Base-by-base conservation (phyloP, 257 asterid genomes). In the Scutellaria baicalensis region DNA sequence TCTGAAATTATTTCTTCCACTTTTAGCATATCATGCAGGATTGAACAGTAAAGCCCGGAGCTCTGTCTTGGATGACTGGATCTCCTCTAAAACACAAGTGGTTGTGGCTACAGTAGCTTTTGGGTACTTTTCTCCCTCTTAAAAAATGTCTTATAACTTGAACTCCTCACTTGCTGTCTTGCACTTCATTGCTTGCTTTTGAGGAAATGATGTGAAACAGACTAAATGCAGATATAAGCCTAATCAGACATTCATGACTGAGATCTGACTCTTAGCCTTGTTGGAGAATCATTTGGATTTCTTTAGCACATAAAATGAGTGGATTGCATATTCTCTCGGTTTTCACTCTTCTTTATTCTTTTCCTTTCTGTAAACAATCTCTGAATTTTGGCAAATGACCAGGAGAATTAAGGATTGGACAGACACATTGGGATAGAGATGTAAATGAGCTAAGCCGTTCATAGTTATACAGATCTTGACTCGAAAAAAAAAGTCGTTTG, bases 41-140 rank as follows among this genome's bases (percentile, higher is more conserved):
- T 77, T 93, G 88, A 84, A 83, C 82, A 85, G 81, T 81, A 89
- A 84, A 79, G 54, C 81, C 79, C 87, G 98, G 78, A 90, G 88
- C 84, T 84, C 94, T 68, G 87, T 89, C 73, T 81, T 93, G 81
- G 96, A 93, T 74, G 82, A 85, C 59, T 93, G 98, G 98, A 82
- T 93, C 78, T 87, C 97, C 59, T 87, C 91, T 55, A 91, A 88
- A 85, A 90, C 86, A 69, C 95, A 93, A 84, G 94, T 91, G 18
- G 90, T 93, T 45, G 98, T 84, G 72, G 98, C 98, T 56, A 93
- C 98, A 39, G 97, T 93, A 68, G 98, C 98, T 55, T 93, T 93
- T 82, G 98, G 98, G 98, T 93, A 83, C 57, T 50, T 20, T 63
- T 45, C 57, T 51, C 49, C 66, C 48, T 39, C 59, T 56, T 61